Evolutionary conservation across 78 protist species (phyloP).

Genomic region (Anaeramoeba flamelloides): DNA sequence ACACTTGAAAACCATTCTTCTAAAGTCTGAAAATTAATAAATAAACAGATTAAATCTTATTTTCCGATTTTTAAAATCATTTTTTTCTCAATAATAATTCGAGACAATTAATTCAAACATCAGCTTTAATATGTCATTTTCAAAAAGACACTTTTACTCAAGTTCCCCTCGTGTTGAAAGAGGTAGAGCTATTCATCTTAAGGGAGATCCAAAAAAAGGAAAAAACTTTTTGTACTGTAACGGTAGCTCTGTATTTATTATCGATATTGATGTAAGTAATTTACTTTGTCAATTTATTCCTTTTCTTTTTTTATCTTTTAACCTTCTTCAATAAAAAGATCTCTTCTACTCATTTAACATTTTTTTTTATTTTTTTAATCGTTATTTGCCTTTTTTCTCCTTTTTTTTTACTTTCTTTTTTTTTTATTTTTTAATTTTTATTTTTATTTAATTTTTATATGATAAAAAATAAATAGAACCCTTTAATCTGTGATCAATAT

Average conservation of each 20-base stretch:
- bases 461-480: constrained; percentile 16
- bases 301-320: background rate
- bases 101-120: background rate
- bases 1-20: background rate
- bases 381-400: background rate
- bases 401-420: background rate
- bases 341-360: background rate
- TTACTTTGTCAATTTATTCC: background rate
- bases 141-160: constrained; percentile 34
- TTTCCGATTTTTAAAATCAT: background rate
- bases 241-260: constrained; percentile 51
- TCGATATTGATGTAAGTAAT: constrained; percentile 39
- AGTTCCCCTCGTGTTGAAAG: constrained; percentile 53
- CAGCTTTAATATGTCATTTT: background rate
- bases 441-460: background rate
- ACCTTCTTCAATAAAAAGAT: background rate
- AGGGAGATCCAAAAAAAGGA: constrained; percentile 55
- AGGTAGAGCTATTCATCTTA: constrained; percentile 36
- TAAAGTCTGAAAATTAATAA: background rate
- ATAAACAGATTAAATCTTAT: background rate
- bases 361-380: background rate
- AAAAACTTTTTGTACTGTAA: constrained; percentile 42
- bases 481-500: constrained; percentile 47
- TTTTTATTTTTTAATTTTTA: background rate
- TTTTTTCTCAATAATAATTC: background rate